Evolutionary conservation across 768 basidiomycete species (phyloP).

Genomic region (Termitomyces sp.): DNA sequence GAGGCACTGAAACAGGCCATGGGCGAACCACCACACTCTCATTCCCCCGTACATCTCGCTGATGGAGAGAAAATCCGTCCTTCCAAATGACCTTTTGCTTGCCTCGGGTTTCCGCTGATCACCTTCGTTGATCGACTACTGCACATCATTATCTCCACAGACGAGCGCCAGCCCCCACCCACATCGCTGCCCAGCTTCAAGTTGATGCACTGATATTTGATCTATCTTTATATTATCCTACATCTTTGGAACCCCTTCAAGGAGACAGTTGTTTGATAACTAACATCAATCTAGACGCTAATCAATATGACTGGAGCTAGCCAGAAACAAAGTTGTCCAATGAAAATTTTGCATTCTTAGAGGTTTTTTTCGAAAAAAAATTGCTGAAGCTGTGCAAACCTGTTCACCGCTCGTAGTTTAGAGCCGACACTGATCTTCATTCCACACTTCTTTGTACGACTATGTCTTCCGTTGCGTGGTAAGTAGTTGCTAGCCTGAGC

Average conservation of each 20-base stretch:
- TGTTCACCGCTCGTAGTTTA: neutral
- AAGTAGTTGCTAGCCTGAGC: too few relatives aligned
- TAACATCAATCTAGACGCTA: neutral
- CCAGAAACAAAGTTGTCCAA: neutral
- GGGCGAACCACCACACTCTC: slow-evolving; percentile 48
- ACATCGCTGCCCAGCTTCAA: neutral
- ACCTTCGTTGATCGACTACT: neutral
- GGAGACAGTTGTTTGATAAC: neutral
- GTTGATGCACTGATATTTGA: neutral
- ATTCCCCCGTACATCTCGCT: slow-evolving; percentile 34
- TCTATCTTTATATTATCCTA: neutral
- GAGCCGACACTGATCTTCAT: neutral
- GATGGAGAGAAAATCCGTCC: slow-evolving; percentile 29
- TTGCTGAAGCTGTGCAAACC: slow-evolving; percentile 6
- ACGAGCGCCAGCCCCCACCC: neutral
- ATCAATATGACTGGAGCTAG: neutral
- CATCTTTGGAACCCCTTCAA: neutral
- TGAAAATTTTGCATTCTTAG: neutral
- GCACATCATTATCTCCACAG: neutral
- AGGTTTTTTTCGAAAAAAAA: neutral
- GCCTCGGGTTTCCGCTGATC: neutral
- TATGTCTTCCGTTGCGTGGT: too few relatives aligned
- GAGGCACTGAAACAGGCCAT: slow-evolving; percentile 57
- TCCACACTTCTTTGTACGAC: neutral
- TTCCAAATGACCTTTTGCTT: slow-evolving; percentile 12